Evolutionary conservation across 1,284 basidiomycete species (phyloP), one percentile per base, ranked within the genome.

Genomic region (Papiliotrema terrestris): DNA sequence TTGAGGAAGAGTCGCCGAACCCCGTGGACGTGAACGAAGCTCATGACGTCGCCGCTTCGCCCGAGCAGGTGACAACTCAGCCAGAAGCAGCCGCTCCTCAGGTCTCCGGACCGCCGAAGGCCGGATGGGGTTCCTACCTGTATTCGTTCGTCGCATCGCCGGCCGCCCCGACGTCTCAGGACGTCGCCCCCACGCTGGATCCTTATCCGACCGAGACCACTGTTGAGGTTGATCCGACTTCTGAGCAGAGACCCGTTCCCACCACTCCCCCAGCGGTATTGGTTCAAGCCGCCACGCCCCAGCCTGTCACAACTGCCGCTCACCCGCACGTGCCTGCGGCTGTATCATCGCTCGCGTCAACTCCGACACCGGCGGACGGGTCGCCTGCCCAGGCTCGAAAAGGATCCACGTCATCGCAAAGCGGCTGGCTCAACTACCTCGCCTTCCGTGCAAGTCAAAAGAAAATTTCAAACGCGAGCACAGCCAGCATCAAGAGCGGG

Each of bases 391-490:
- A 37, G 8, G 19, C 44, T 22, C 52, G 56, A 1, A 58, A 55
- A 51, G 41, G 25, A 1, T 54, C 44, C 8, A 29, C 13, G 6
- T 26, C 39, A 13, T 32, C 25, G 3, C 51, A 52, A 0, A 54
- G 65, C 1, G 69, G 72, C 0, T 75, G 73, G 73, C 63, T 75
- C 9, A 72, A 62, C 54, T 75, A 73, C 48, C 68, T 75, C 5
- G 69, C 72, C 0, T 66, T 72, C 43, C 52, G 68, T 4, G 67
- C 71, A 1, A 65, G 61, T 38, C 69, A 73, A 57, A 73, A 72
- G 65, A 68, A 60, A 53, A 58, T 74, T 20, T 56, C 58, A 0
- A 46, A 42, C 26, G 11, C 52, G 1, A 56, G 60, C 3, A 67
- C 65, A 5, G 54, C 57, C 2, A 46, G 46, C 13, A 55, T 55